These are phyloP conservation scores for Wickerhamomyces bovis DNA, from an alignment of 805 yeast genomes.

Conservation along the genomic window DNA sequence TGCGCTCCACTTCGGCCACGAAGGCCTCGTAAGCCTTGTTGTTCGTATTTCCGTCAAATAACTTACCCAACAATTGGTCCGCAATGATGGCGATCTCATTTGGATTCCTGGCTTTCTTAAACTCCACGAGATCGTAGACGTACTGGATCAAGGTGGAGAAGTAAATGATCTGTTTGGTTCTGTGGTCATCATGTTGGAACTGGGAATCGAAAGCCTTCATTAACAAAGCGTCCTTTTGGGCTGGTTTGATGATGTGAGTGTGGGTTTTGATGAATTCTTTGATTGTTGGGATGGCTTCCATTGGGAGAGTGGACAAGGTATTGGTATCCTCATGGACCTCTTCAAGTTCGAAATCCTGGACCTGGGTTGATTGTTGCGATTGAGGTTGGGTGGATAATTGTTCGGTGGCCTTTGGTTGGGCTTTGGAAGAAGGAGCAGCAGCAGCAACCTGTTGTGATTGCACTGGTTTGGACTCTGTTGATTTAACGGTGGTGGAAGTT, in stretches of 20 bases:
- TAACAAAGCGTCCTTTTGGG: slow-evolving; percentile 85
- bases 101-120: slow-evolving; percentile 30
- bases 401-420: neutral
- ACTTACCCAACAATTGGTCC: slow-evolving; percentile 60
- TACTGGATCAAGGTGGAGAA: slow-evolving; percentile 80
- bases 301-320: slow-evolving; percentile 52
- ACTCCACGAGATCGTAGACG: slow-evolving; percentile 36
- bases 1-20: slow-evolving; percentile 63
- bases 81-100: slow-evolving; percentile 39
- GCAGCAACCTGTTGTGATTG: neutral
- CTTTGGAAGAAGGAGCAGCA: slow-evolving; percentile 8
- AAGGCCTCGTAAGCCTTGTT: slow-evolving; percentile 69
- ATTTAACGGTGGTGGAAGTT: neutral
- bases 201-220: slow-evolving; percentile 90
- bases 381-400: neutral
- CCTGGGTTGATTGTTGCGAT: slow-evolving; percentile 10
- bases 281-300: slow-evolving; percentile 41
- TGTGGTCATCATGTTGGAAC: slow-evolving; percentile 48
- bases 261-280: slow-evolving; percentile 46
- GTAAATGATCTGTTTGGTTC: slow-evolving; percentile 63
- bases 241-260: slow-evolving; percentile 66
- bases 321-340: slow-evolving; percentile 16
- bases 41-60: slow-evolving; percentile 30
- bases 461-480: neutral
- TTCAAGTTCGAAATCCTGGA: slow-evolving; percentile 19